Evolutionary conservation across 495 filamentous ascomycete genomes (phyloP).

Genomic region (Podospora tetraspora): DNA sequence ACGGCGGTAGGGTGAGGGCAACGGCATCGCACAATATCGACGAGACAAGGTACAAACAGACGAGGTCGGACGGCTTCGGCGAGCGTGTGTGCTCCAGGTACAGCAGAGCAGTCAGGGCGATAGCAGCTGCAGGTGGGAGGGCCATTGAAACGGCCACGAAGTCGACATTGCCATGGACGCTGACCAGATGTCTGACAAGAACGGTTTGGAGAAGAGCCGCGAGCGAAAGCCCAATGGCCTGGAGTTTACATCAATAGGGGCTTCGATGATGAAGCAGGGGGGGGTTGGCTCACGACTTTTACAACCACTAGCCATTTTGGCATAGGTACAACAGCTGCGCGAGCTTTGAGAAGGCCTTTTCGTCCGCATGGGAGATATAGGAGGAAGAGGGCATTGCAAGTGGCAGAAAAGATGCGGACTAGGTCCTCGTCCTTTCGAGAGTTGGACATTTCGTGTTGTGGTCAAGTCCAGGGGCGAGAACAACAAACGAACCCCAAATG

Average conservation of each 20-base stretch:
- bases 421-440: neutral
- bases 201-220: neutral
- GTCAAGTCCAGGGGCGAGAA: neutral
- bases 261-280: neutral
- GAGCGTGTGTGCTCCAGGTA: conserved; percentile 9
- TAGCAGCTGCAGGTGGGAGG: neutral
- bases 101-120: neutral
- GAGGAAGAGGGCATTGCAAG: neutral
- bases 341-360: neutral
- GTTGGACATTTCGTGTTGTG: neutral
- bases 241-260: neutral
- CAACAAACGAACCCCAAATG: neutral
- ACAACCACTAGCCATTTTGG: neutral
- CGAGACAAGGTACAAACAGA: conserved; percentile 14
- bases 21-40: conserved; percentile 12
- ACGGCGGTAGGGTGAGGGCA: conserved; percentile 10
- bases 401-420: neutral
- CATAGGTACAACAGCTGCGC: neutral
- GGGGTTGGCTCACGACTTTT: neutral
- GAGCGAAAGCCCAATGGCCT: neutral
- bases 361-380: neutral
- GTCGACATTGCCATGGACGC: neutral
- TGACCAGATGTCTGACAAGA: neutral
- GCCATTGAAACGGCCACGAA: neutral
- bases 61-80: conserved; percentile 13